These are phyloP conservation scores for Aspergillus glaucus DNA, from an alignment of 2,329 filamentous ascomycete species.

Conservation along the genomic window DNA sequence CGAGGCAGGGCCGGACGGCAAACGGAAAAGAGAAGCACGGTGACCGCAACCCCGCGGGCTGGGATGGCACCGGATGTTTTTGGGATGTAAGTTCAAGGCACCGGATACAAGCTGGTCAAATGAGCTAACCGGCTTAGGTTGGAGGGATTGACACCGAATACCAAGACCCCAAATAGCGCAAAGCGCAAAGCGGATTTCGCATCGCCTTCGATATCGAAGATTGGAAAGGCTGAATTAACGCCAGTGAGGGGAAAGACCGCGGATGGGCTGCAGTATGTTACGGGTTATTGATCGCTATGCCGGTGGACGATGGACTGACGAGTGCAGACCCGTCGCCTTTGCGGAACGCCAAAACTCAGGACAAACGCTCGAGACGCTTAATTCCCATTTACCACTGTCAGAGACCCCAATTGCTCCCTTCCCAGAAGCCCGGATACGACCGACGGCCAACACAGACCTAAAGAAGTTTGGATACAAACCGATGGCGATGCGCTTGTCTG, in stretches of 20 bases:
- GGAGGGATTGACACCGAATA: conserved; percentile 63
- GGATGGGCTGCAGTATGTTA: conserved; percentile 34
- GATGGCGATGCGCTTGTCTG: conserved; percentile 88
- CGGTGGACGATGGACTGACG: background rate
- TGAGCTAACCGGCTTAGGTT: conserved; percentile 39
- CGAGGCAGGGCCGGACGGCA: conserved; percentile 56
- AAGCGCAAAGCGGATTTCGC: conserved; percentile 50
- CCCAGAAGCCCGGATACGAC: conserved; percentile 69
- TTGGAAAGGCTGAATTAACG: conserved; percentile 39
- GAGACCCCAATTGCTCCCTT: conserved; percentile 67
- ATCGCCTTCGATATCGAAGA: conserved; percentile 38
- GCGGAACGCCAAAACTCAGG: conserved; percentile 71
- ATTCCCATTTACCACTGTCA: conserved; percentile 62
- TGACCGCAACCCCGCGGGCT: conserved; percentile 54
- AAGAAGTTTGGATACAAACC: conserved; percentile 89
- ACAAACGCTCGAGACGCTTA: conserved; percentile 76
- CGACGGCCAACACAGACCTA: conserved; percentile 79
- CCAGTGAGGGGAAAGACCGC: conserved; percentile 22
- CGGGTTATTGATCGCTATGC: background rate
- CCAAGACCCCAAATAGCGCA: conserved; percentile 36
- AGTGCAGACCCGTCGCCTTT: conserved; percentile 57
- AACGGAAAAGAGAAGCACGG: conserved; percentile 57
- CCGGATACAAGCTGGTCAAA: background rate
- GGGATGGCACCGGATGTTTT: conserved; percentile 64
- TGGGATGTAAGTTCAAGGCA: conserved; percentile 58